phyloP scores from a whole-genome alignment of 164 flowering plant species.

The Cinnamomum micranthum region DNA sequence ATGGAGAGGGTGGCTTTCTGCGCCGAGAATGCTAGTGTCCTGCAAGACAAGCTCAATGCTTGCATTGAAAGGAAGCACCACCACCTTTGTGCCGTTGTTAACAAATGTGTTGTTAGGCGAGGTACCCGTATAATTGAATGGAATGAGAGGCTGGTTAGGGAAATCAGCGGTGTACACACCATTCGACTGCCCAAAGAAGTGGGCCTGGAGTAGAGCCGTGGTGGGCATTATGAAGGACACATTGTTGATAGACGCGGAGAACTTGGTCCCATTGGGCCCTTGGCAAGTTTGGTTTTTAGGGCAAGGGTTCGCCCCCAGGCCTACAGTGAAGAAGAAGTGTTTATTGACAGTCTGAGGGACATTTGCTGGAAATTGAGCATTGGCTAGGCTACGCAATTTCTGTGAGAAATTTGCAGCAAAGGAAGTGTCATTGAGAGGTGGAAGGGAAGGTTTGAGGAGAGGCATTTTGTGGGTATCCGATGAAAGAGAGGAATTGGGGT shows the following conservation, averaged over 20 bases:
- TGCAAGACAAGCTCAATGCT: conserved; percentile 61
- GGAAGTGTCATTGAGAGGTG: conserved; percentile 17
- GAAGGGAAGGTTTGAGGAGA: conserved; percentile 22
- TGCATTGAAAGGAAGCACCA: conserved; percentile 46
- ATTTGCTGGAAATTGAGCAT: conserved; percentile 41
- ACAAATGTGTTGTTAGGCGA: conserved; percentile 46
- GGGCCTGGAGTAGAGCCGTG: conserved; percentile 49
- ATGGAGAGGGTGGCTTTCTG: conserved; percentile 13
- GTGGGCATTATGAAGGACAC: conserved; percentile 45
- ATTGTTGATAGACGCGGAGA: conserved; percentile 52
- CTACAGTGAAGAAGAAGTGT: conserved; percentile 55
- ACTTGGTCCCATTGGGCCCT: conserved; percentile 51
- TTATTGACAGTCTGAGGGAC: conserved; percentile 45
- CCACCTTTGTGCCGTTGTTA: conserved; percentile 38
- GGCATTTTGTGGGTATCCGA: conserved; percentile 2
- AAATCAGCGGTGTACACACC: conserved; percentile 54
- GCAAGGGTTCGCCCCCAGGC: conserved; percentile 48
- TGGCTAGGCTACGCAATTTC: conserved; percentile 24
- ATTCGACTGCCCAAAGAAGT: conserved; percentile 34
- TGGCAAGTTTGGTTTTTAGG: conserved; percentile 45
- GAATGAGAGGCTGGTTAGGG: conserved; percentile 29
- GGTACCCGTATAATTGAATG: conserved; percentile 56
- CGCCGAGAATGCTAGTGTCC: conserved; percentile 26
- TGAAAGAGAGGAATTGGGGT: background rate
- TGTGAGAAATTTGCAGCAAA: conserved; percentile 13